A percentile compares a stretch with the other conserved stretches of the same genome.
Conservation (phyloP, 2,329 filamentous ascomycete species). For the Penicillium sp. region DNA sequence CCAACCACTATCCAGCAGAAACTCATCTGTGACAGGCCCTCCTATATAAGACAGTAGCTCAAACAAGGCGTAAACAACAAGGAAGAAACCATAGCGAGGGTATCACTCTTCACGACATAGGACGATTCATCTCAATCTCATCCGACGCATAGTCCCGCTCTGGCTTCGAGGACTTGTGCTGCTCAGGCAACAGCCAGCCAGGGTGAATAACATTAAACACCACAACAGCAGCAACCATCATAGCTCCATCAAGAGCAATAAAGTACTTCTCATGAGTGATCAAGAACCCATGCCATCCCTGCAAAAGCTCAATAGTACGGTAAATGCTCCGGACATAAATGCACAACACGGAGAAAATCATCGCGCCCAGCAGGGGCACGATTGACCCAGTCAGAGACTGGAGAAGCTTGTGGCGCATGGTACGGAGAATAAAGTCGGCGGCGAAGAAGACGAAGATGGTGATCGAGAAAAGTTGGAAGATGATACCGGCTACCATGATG, state of each 20-base stretch:
- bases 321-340: conserved; percentile 59
- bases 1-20: background rate
- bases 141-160: conserved; percentile 21
- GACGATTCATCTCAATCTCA: conserved; percentile 22
- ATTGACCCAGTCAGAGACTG: conserved; percentile 35
- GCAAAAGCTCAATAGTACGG: conserved; percentile 56
- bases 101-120: conserved; percentile 1
- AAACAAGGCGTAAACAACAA: background rate
- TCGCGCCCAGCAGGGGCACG: conserved; percentile 45
- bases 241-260: conserved; percentile 56
- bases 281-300: conserved; percentile 58
- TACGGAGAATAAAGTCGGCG: conserved; percentile 53
- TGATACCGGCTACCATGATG: conserved; percentile 61
- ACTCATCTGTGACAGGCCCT: conserved; percentile 4
- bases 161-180: conserved; percentile 16
- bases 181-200: conserved; percentile 45
- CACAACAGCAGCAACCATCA: conserved; percentile 56
- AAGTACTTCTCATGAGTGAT: conserved; percentile 60
- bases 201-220: conserved; percentile 56
- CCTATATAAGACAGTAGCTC: background rate
- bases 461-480: conserved; percentile 64
- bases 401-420: conserved; percentile 34
- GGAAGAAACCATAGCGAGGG: background rate
- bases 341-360: conserved; percentile 50
- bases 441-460: conserved; percentile 59